Conservation (phyloP, 1,284 basidiomycete species). For the Cystobasidiaceae sp. region DNA sequence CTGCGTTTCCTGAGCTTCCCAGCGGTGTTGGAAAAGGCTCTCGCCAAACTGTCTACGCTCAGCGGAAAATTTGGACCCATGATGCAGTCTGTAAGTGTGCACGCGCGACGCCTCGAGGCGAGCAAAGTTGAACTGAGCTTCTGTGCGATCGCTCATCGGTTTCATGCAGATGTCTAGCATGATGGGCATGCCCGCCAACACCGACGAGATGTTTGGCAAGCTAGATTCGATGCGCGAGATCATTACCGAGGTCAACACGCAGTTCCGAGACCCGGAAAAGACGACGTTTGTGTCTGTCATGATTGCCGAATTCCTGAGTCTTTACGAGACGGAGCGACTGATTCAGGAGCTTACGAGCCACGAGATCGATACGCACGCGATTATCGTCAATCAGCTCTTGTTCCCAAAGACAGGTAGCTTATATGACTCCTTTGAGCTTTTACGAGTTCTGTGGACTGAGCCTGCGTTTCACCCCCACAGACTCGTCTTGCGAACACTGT, state of each 20-base stretch:
- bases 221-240: conserved; percentile 93
- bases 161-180: conserved; percentile 72
- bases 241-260: conserved; percentile 97
- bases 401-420: conserved; percentile 76
- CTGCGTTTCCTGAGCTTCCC: conserved; percentile 98
- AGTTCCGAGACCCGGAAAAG: conserved; percentile 98
- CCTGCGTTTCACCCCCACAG: conserved; percentile 49
- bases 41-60: conserved; percentile 87
- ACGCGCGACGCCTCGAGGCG: no score
- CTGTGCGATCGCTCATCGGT: no score
- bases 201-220: conserved; percentile 74
- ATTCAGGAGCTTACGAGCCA: conserved; percentile 94
- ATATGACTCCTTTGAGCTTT: not conserved
- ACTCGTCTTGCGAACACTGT: conserved; percentile 91
- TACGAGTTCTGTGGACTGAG: not conserved
- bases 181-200: conserved; percentile 81
- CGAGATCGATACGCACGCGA: conserved; percentile 98
- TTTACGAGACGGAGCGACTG: conserved; percentile 96
- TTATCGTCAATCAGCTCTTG: conserved; percentile 94
- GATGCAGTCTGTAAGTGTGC: conserved; percentile 66
- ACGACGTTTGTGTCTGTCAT: conserved; percentile 91
- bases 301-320: conserved; percentile 79
- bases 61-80: conserved; percentile 93
- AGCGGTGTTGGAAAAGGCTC: conserved; percentile 91
- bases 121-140: no score